Evolutionary conservation across 345 rosid genomes (phyloP).

Genomic region (Arabidopsis suecica): DNA sequence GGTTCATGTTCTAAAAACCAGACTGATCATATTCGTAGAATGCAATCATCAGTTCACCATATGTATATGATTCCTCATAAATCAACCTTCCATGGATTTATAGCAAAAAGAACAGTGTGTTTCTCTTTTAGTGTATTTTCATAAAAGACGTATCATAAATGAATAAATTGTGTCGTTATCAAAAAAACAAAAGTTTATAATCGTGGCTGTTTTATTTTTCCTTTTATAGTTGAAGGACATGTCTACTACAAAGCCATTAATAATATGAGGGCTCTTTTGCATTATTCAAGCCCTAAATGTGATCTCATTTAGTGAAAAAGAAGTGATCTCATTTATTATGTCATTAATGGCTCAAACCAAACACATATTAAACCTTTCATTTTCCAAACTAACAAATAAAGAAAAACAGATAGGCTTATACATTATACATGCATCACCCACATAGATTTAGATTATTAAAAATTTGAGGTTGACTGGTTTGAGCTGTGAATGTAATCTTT

Average conservation of each 20-base stretch:
- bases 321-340: conserved; percentile 39
- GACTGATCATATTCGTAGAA: background rate
- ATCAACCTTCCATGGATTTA: background rate
- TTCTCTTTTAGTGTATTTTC: background rate
- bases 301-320: conserved; percentile 26
- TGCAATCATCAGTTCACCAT: conserved; percentile 24
- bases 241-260: conserved; percentile 22
- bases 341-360: conserved; percentile 35
- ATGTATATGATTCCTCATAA: background rate
- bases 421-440: background rate
- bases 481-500: background rate
- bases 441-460: background rate
- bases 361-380: conserved; percentile 25
- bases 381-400: conserved; percentile 31
- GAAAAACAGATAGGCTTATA: conserved; percentile 25
- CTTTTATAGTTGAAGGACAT: conserved; percentile 29
- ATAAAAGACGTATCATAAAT: background rate
- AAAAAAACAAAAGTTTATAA: conserved; percentile 4
- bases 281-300: conserved; percentile 38
- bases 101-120: background rate
- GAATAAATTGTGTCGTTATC: background rate
- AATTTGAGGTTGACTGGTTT: background rate
- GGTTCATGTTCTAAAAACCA: conserved; percentile 6
- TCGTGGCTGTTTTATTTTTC: conserved; percentile 24
- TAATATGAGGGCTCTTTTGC: conserved; percentile 18